These are phyloP conservation scores for Cercospora sp. DNA, from an alignment of 2,329 filamentous ascomycete genomes.

Conservation along the genomic window DNA sequence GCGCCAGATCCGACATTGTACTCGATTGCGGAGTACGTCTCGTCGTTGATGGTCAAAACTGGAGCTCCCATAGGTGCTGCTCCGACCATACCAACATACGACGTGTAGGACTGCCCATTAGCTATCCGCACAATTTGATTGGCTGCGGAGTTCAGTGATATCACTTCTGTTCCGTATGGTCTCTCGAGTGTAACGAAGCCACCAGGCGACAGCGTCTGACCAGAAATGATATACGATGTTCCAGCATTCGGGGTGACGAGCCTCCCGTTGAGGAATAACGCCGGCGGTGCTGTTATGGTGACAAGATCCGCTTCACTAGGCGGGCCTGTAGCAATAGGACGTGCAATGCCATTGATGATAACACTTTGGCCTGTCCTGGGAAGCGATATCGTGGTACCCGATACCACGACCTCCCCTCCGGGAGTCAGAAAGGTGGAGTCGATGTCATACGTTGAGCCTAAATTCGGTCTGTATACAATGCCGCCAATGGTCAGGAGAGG, in stretches of 20 bases:
- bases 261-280: conserved; percentile 36
- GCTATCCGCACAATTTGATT: conserved; percentile 26
- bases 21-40: conserved; percentile 32
- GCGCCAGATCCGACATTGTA: conserved; percentile 35
- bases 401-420: conserved; percentile 42
- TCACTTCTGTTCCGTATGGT: conserved; percentile 30
- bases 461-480: conserved; percentile 34
- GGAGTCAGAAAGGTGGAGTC: conserved; percentile 22
- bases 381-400: conserved; percentile 45
- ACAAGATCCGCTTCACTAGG: conserved; percentile 14
- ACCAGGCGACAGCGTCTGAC: conserved; percentile 33
- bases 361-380: conserved; percentile 42
- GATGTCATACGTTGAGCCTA: conserved; percentile 39
- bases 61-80: conserved; percentile 27
- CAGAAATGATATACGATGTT: conserved; percentile 33
- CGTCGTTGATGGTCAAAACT: conserved; percentile 32
- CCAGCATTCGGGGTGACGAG: conserved; percentile 31
- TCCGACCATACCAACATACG: conserved; percentile 22
- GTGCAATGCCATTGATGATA: conserved; percentile 40
- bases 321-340: conserved; percentile 6
- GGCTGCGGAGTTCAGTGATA: conserved; percentile 39
- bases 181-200: conserved; percentile 30
- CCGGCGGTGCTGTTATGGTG: conserved; percentile 34
- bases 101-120: conserved; percentile 30
- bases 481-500: conserved; percentile 36